These are phyloP conservation scores for Suillus subluteus DNA, from an alignment of 768 basidiomycete species.

Conservation along the genomic window DNA sequence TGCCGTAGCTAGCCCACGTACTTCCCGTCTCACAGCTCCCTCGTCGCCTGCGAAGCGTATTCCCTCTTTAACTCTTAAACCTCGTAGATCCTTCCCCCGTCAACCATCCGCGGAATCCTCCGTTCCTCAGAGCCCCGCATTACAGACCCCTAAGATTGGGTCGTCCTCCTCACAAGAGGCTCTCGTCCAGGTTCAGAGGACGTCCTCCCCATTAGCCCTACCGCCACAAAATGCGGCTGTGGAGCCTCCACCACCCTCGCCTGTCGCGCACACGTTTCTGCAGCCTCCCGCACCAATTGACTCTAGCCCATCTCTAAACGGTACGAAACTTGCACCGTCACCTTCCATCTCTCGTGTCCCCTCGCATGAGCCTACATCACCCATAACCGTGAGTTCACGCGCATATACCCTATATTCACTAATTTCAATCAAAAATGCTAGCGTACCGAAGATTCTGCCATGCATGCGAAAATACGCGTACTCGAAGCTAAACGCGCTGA, in stretches of 20 bases:
- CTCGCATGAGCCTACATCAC: slow-evolving; percentile 27
- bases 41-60: slow-evolving; percentile 64
- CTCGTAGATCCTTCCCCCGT: slow-evolving; percentile 54
- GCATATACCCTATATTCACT: background rate
- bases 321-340: slow-evolving; percentile 2
- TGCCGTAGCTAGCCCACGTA: slow-evolving; percentile 29
- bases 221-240: slow-evolving; percentile 37
- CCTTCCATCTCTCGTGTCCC: slow-evolving; percentile 6
- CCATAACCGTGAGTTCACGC: slow-evolving; percentile 25
- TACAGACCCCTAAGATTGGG: slow-evolving; percentile 33
- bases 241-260: slow-evolving; percentile 27
- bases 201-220: slow-evolving; percentile 43
- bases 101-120: slow-evolving; percentile 44
- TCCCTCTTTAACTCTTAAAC: slow-evolving; percentile 48
- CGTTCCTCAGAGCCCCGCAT: slow-evolving; percentile 33
- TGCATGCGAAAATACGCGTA: slow-evolving; percentile 81
- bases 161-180: slow-evolving; percentile 33
- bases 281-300: slow-evolving; percentile 22
- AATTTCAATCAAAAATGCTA: slow-evolving; percentile 20
- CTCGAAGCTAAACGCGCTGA: slow-evolving; percentile 88
- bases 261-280: slow-evolving; percentile 14
- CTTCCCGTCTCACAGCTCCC: slow-evolving; percentile 35
- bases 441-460: slow-evolving; percentile 39
- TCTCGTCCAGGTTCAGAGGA: slow-evolving; percentile 28
- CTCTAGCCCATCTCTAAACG: slow-evolving; percentile 21